Evolutionary conservation across 1,139 yeast species (phyloP).

Genomic region (Lodderomyces elongisporus): DNA sequence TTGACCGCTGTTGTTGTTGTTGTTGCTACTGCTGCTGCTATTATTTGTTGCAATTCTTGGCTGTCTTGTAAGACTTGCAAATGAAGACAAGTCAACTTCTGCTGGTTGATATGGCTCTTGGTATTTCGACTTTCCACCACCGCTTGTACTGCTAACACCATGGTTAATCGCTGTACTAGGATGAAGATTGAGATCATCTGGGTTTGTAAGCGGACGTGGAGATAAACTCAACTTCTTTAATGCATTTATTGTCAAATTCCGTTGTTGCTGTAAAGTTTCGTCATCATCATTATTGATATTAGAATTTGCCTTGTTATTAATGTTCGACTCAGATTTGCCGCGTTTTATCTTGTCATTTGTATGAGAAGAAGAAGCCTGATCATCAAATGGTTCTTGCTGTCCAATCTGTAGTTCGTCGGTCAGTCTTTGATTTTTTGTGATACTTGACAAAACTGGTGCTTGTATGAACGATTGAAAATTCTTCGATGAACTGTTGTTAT

Average conservation of each 20-base stretch:
- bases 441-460: conserved; percentile 44
- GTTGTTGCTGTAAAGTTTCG: conserved; percentile 39
- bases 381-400: conserved; percentile 39
- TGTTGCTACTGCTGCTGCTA: neutral
- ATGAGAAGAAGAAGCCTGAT: conserved; percentile 14
- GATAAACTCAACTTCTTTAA: conserved; percentile 42
- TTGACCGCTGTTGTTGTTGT: no score
- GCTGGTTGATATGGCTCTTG: conserved; percentile 48
- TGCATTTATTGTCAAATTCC: conserved; percentile 41
- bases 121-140: conserved; percentile 9
- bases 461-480: conserved; percentile 46
- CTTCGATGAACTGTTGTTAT: conserved; percentile 22
- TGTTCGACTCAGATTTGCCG: neutral
- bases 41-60: conserved; percentile 19
- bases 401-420: conserved; percentile 38
- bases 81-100: conserved; percentile 47
- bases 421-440: conserved; percentile 27
- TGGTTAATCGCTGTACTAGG: conserved; percentile 4
- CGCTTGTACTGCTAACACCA: conserved; percentile 1
- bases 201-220: conserved; percentile 33
- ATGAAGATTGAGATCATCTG: conserved; percentile 10
- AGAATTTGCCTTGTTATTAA: conserved; percentile 15
- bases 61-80: conserved; percentile 45
- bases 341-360: conserved; percentile 1
- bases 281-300: conserved; percentile 19